phyloP scores from a whole-genome alignment of 345 rosid genomes.

The Streptanthus diversifolius region DNA sequence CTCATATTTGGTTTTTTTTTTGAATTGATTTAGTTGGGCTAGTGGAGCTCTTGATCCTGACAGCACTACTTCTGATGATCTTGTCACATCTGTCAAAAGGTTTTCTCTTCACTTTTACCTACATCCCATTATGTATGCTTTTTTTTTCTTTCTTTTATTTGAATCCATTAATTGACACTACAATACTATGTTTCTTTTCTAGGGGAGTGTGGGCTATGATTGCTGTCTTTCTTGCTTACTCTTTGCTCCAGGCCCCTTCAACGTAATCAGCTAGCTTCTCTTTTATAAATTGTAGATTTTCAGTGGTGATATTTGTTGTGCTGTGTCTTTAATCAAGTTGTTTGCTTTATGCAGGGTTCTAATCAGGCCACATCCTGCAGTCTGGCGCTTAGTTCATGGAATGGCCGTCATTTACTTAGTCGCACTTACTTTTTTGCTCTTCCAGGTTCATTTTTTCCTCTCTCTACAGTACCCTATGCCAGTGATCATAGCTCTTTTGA shows the following conservation, averaged over 20 bases:
- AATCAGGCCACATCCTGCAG: slow-evolving; percentile 97
- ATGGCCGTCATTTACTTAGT: slow-evolving; percentile 93
- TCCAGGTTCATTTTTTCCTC: slow-evolving; percentile 63
- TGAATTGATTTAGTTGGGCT: slow-evolving; percentile 63
- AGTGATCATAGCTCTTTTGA: slow-evolving; percentile 5
- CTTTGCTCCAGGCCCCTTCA: slow-evolving; percentile 98
- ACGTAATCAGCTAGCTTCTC: slow-evolving; percentile 51
- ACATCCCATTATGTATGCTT: background rate
- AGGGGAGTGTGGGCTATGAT: slow-evolving; percentile 99
- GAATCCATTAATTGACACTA: slow-evolving; percentile 19
- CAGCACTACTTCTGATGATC: slow-evolving; percentile 52
- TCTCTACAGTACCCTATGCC: background rate
- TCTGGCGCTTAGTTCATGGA: slow-evolving; percentile 99
- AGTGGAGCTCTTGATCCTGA: slow-evolving; percentile 97
- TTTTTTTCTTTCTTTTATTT: background rate
- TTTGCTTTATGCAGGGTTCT: slow-evolving; percentile 57
- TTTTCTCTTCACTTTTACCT: slow-evolving; percentile 25
- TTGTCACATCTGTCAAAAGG: slow-evolving; percentile 94
- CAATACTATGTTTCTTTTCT: slow-evolving; percentile 26
- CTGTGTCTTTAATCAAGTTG: slow-evolving; percentile 14
- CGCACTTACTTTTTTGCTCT: slow-evolving; percentile 90
- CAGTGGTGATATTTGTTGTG: slow-evolving; percentile 11
- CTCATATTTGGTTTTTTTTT: background rate
- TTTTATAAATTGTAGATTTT: background rate
- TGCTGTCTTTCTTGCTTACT: slow-evolving; percentile 94